phyloP scores from a whole-genome alignment of 345 rosid species.

The Brassica cretica region DNA sequence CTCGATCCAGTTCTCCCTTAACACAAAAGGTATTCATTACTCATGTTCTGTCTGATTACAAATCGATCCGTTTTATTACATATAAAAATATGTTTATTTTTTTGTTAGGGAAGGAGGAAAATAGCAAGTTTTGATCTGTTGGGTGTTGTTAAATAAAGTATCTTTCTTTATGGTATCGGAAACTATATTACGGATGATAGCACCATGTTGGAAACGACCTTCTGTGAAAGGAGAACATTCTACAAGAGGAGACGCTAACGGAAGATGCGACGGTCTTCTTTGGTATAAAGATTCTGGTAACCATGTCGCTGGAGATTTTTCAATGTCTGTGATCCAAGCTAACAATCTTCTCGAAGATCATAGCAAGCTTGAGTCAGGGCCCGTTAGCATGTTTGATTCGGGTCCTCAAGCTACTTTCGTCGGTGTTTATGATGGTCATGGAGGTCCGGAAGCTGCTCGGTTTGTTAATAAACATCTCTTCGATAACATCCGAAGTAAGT shows the following conservation, averaged over 20 bases:
- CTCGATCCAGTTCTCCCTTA: slow-evolving; percentile 22
- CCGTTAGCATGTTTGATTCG: slow-evolving; percentile 36
- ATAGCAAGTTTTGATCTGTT: slow-evolving; percentile 33
- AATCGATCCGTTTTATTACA: neutral
- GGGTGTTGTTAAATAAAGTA: slow-evolving; percentile 17
- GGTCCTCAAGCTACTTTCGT: slow-evolving; percentile 46
- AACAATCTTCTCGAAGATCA: slow-evolving; percentile 44
- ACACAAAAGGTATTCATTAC: slow-evolving; percentile 25
- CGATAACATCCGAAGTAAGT: slow-evolving; percentile 37
- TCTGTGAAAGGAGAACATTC: slow-evolving; percentile 71
- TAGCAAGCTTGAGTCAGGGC: slow-evolving; percentile 42
- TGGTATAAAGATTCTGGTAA: slow-evolving; percentile 45
- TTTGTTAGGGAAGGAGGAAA: slow-evolving; percentile 50
- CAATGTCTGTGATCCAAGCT: slow-evolving; percentile 46
- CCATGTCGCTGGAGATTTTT: slow-evolving; percentile 43
- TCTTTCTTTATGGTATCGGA: slow-evolving; percentile 63
- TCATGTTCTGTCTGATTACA: neutral
- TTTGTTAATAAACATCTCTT: slow-evolving; percentile 39
- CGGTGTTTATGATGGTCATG: slow-evolving; percentile 46
- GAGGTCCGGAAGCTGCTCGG: slow-evolving; percentile 45
- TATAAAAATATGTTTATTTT: slow-evolving; percentile 35
- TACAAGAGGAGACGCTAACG: slow-evolving; percentile 49
- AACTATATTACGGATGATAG: slow-evolving; percentile 63
- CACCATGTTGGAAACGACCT: slow-evolving; percentile 85
- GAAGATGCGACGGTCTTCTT: slow-evolving; percentile 42